A percentile compares a stretch with the other conserved stretches of the same genome.
Conservation (phyloP, 1,139 yeast species). For the Pichia sp. region DNA sequence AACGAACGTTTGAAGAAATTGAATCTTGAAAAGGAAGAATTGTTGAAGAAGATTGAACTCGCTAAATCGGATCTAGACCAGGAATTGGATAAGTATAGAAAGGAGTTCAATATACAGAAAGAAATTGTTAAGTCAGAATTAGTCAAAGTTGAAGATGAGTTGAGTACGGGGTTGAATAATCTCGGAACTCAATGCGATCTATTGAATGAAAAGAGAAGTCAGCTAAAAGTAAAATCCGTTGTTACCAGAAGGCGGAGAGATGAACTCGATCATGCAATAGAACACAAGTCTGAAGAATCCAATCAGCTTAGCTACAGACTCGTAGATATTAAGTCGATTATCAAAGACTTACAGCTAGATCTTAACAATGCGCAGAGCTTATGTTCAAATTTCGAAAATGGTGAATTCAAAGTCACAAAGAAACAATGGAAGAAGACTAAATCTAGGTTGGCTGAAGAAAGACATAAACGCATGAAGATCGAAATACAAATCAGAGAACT, state of each 20-base stretch:
- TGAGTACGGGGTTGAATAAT: not conserved
- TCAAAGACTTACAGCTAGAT: constrained; percentile 7
- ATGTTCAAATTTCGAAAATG: constrained; percentile 11
- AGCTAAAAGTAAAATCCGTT: not conserved
- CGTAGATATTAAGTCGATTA: constrained; percentile 9
- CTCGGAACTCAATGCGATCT: not conserved
- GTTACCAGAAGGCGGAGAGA: not conserved
- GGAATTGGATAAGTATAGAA: not conserved
- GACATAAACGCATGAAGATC: constrained; percentile 14
- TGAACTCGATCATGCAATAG: not conserved
- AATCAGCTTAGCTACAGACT: constrained; percentile 1
- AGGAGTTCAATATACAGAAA: not conserved
- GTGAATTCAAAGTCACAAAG: constrained; percentile 6
- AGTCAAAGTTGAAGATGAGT: not conserved
- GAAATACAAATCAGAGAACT: constrained; percentile 17
- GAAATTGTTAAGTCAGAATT: not conserved
- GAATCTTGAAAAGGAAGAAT: constrained; percentile 1
- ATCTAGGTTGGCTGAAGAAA: constrained; percentile 4
- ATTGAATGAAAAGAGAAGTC: not conserved
- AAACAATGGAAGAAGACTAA: constrained; percentile 1
- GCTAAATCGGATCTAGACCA: constrained; percentile 6
- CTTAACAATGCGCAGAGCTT: constrained; percentile 5
- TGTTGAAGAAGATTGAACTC: constrained; percentile 6
- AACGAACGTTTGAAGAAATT: constrained; percentile 1
- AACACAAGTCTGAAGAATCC: not conserved